phyloP scores from a whole-genome alignment of 2,329 filamentous ascomycete genomes.

The Ilyonectria sp. region DNA sequence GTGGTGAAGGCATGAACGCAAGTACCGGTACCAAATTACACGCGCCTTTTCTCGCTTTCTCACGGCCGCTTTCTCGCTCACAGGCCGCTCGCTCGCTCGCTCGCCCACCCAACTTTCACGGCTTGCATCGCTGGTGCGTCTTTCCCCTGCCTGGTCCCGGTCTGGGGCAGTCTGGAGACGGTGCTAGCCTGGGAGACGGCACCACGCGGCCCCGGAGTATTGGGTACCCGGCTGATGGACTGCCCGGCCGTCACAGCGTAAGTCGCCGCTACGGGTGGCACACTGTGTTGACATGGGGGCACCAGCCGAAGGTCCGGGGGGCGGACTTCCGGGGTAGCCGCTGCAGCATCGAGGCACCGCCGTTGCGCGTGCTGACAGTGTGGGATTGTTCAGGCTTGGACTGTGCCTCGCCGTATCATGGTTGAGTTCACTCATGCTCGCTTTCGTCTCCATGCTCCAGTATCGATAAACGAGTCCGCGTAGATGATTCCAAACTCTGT shows the following conservation, averaged over 20 bases:
- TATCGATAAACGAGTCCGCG: neutral
- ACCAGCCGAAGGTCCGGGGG: neutral
- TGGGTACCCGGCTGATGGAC: constrained; percentile 14
- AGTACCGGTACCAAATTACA: constrained; percentile 17
- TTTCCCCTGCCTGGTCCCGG: constrained; percentile 8
- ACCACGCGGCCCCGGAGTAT: constrained; percentile 1
- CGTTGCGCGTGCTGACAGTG: constrained; percentile 29
- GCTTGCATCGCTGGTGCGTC: constrained; percentile 12
- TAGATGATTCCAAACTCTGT: neutral
- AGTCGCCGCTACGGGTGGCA: constrained; percentile 10
- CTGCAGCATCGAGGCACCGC: constrained; percentile 40
- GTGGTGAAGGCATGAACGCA: constrained; percentile 14
- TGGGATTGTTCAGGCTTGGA: neutral
- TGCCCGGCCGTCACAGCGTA: neutral
- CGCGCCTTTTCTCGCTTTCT: neutral
- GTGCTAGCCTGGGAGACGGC: constrained; percentile 6
- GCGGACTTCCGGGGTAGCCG: constrained; percentile 42
- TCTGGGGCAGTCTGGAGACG: constrained; percentile 27
- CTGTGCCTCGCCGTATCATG: constrained; percentile 3
- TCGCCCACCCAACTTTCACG: neutral
- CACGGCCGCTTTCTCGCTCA: neutral
- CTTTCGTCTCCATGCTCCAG: neutral
- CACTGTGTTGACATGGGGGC: constrained; percentile 20
- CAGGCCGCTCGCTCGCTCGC: neutral
- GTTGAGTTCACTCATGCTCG: neutral